Conservation (phyloP, 176 grass and related monocot species). For the Musa itinerans region DNA sequence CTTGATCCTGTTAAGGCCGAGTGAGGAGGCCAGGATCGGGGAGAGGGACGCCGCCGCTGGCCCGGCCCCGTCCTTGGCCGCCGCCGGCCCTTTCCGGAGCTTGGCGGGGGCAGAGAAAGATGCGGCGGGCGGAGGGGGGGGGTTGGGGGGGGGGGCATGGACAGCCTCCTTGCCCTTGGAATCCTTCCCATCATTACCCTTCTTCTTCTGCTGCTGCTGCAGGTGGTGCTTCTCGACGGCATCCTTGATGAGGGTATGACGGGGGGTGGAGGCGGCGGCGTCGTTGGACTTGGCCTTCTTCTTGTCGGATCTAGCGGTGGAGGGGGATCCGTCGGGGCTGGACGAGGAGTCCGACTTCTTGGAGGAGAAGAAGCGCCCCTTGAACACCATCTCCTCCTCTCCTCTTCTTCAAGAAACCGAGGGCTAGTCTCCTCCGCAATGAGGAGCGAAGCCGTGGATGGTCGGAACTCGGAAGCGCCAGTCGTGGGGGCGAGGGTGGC, state of each 20-base stretch:
- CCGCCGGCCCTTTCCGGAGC: conserved; percentile 28
- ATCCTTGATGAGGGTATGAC: conserved; percentile 5
- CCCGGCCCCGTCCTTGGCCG: conserved; percentile 8
- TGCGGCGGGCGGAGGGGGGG: neutral
- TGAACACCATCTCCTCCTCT: conserved; percentile 67
- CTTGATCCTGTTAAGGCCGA: conserved; percentile 98
- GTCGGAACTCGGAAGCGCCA: neutral
- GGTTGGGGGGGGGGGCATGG: neutral
- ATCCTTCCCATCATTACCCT: conserved; percentile 11
- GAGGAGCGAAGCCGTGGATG: no score
- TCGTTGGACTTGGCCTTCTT: conserved; percentile 10
- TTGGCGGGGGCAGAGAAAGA: neutral
- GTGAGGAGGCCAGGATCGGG: conserved; percentile 91
- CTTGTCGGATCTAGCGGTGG: conserved; percentile 27
- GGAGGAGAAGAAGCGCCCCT: conserved; percentile 88
- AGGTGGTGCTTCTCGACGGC: conserved; percentile 18
- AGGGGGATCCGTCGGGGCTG: conserved; percentile 69
- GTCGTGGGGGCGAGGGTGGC: neutral
- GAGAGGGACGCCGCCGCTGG: conserved; percentile 26
- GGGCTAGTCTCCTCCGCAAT: neutral
- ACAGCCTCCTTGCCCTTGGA: conserved; percentile 16
- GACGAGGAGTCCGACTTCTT: conserved; percentile 60
- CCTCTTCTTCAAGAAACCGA: neutral
- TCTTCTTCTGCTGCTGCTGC: conserved; percentile 14
- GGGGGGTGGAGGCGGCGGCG: neutral